A percentile compares a stretch with the other conserved stretches of the same genome.
These are phyloP conservation scores for Trichoderma oligosporum DNA, from an alignment of 2,329 filamentous ascomycete species.

Conservation along the genomic window DNA sequence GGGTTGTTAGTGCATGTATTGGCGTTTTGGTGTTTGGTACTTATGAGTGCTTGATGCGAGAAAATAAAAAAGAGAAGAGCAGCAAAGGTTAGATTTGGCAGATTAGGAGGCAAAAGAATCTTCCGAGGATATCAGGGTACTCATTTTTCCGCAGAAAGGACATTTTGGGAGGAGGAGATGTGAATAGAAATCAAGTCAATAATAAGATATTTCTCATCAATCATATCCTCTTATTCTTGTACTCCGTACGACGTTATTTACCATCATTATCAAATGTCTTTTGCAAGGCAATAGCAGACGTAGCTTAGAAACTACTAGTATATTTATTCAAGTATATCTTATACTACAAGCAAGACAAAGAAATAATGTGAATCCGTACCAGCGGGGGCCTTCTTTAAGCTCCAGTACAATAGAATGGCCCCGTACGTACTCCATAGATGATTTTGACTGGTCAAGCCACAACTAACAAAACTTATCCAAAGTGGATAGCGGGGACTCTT, in stretches of 20 bases:
- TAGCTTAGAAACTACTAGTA: background rate
- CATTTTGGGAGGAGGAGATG: background rate
- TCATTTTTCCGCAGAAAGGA: background rate
- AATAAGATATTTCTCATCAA: background rate
- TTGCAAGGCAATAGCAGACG: no score
- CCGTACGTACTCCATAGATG: background rate
- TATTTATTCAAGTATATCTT: no score
- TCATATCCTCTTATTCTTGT: background rate
- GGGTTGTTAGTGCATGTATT: slow-evolving; percentile 25
- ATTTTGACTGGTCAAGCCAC: slow-evolving; percentile 4
- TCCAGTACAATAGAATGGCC: background rate
- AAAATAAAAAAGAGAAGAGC: slow-evolving; percentile 8
- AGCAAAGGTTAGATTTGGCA: background rate
- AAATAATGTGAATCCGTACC: no score
- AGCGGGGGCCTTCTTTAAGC: background rate
- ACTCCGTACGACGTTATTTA: background rate
- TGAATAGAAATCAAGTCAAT: background rate
- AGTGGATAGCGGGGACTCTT: slow-evolving; percentile 16
- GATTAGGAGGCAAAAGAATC: slow-evolving; percentile 6
- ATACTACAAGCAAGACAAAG: no score
- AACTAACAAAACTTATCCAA: slow-evolving; percentile 14
- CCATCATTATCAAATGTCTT: no score
- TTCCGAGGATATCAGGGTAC: slow-evolving; percentile 1
- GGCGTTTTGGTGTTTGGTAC: slow-evolving; percentile 28
- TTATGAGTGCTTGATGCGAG: slow-evolving; percentile 16